Evolutionary conservation across 2,329 filamentous ascomycete species (phyloP).

Genomic region (Fusarium xylarioides): DNA sequence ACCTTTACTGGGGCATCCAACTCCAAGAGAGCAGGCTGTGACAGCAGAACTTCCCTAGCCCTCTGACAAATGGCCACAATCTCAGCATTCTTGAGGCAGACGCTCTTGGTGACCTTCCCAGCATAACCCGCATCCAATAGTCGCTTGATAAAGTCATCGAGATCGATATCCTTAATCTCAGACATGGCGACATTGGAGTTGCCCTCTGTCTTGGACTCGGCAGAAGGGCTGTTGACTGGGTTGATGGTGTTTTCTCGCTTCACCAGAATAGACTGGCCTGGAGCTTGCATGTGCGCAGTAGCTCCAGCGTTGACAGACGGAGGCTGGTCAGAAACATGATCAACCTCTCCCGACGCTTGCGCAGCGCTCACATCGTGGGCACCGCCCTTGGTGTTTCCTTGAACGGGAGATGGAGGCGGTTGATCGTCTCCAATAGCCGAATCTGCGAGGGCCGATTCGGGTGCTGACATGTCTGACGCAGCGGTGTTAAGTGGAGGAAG

Average conservation of each 20-base stretch:
- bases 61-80: slow-evolving; percentile 93
- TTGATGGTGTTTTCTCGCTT: slow-evolving; percentile 78
- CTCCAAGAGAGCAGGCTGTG: slow-evolving; percentile 91
- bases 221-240: slow-evolving; percentile 64
- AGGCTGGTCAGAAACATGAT: slow-evolving; percentile 91
- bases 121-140: slow-evolving; percentile 94
- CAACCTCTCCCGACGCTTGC: slow-evolving; percentile 88
- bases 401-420: slow-evolving; percentile 86
- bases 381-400: slow-evolving; percentile 75
- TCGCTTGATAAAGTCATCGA: slow-evolving; percentile 97
- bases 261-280: slow-evolving; percentile 89
- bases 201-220: slow-evolving; percentile 56
- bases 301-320: slow-evolving; percentile 72
- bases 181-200: slow-evolving; percentile 78
- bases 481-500: slow-evolving; percentile 52
- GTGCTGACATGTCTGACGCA: slow-evolving; percentile 52
- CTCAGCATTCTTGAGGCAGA: slow-evolving; percentile 97
- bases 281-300: slow-evolving; percentile 69
- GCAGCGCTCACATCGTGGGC: slow-evolving; percentile 83
- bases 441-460: slow-evolving; percentile 52
- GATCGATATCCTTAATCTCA: slow-evolving; percentile 89
- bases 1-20: slow-evolving; percentile 96
- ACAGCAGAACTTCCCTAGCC: slow-evolving; percentile 87
- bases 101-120: slow-evolving; percentile 96
- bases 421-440: slow-evolving; percentile 56